Evolutionary conservation across 1,284 basidiomycete species (phyloP).

Genomic region (Quambalaria eucalypti): DNA sequence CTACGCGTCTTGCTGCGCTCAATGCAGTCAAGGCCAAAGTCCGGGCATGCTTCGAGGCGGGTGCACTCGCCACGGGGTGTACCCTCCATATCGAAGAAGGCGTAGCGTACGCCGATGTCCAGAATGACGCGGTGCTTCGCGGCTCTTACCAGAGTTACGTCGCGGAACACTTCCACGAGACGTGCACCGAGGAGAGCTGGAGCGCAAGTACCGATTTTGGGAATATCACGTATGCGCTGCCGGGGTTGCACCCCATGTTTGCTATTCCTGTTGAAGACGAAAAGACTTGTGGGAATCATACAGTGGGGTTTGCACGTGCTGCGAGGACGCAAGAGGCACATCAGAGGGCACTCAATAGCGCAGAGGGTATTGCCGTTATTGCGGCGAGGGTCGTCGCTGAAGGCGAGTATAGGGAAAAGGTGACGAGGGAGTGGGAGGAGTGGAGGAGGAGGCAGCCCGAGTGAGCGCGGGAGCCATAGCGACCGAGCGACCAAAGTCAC

Average conservation of each 20-base stretch:
- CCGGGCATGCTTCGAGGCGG: slow-evolving; percentile 62
- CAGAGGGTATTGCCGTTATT: slow-evolving; percentile 44
- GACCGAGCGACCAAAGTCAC: no score
- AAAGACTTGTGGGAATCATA: slow-evolving; percentile 43
- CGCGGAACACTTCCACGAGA: not conserved
- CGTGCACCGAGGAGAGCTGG: slow-evolving; percentile 3
- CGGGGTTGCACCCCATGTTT: slow-evolving; percentile 45
- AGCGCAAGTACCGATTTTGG: slow-evolving; percentile 46
- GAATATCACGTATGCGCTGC: slow-evolving; percentile 46
- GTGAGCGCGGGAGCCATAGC: no score
- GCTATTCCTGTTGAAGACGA: slow-evolving; percentile 37
- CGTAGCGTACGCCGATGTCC: slow-evolving; percentile 42
- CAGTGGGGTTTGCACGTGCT: slow-evolving; percentile 30
- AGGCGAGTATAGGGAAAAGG: slow-evolving; percentile 35
- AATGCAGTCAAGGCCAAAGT: slow-evolving; percentile 54
- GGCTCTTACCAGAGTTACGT: not conserved
- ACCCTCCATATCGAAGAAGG: slow-evolving; percentile 51
- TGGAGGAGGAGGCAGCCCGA: slow-evolving; percentile 9
- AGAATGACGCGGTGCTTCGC: slow-evolving; percentile 15
- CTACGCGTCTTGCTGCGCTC: slow-evolving; percentile 57
- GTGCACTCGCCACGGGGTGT: slow-evolving; percentile 63
- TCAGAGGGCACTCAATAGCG: slow-evolving; percentile 42
- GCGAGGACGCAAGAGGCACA: slow-evolving; percentile 33
- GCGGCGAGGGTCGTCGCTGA: slow-evolving; percentile 45
- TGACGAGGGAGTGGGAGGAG: slow-evolving; percentile 20